A percentile compares a stretch with the other conserved stretches of the same genome.
Evolutionary conservation across 495 filamentous ascomycete species (phyloP).

Genomic region (Aspergillus sclerotioniger): DNA sequence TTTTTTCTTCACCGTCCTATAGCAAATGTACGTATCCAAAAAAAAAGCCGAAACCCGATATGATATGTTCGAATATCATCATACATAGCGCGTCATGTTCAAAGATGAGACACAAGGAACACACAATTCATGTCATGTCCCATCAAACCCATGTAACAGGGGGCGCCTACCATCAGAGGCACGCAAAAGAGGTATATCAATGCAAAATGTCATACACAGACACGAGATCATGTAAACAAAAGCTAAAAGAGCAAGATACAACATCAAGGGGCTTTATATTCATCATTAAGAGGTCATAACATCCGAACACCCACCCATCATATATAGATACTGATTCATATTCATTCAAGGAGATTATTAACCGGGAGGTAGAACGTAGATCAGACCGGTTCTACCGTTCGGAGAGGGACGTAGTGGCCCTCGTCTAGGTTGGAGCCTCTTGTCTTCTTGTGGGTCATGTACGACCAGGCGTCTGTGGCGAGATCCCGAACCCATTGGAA

Average conservation of each 20-base stretch:
- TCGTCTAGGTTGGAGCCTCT: slow-evolving; percentile 25
- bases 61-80: too few relatives aligned
- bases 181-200: slow-evolving; percentile 5
- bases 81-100: too few relatives aligned
- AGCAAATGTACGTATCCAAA: neutral
- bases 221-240: neutral
- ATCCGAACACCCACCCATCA: neutral
- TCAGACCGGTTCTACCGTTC: slow-evolving; percentile 41
- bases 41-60: too few relatives aligned
- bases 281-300: neutral
- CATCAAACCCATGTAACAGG: neutral
- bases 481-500: slow-evolving; percentile 20
- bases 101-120: too few relatives aligned
- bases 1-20: neutral
- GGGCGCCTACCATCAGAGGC: neutral
- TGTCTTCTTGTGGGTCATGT: slow-evolving; percentile 27
- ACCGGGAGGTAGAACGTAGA: slow-evolving; percentile 12
- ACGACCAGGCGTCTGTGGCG: slow-evolving; percentile 26
- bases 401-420: slow-evolving; percentile 45
- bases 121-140: too few relatives aligned
- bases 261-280: neutral
- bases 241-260: neutral
- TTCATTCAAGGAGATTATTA: neutral
- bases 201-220: neutral
- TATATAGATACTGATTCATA: neutral